Conservation (phyloP, 768 basidiomycete genomes). For the Antrodiella citrinella region DNA sequence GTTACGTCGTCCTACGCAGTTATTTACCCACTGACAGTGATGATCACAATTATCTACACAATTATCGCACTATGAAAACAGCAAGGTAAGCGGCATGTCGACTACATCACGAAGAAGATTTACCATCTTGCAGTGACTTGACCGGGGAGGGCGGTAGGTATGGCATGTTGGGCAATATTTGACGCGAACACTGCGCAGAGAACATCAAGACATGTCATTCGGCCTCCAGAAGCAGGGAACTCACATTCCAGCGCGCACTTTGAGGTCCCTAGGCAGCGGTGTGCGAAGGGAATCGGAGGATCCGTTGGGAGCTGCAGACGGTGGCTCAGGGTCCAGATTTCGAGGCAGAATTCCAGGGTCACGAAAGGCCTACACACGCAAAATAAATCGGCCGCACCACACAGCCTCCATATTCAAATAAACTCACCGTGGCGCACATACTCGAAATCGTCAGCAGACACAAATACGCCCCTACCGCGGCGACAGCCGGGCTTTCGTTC, state of each 20-base stretch:
- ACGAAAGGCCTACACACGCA: constrained; percentile 51
- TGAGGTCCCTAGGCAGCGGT: constrained; percentile 76
- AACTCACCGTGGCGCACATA: constrained; percentile 73
- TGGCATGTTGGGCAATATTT: constrained; percentile 94
- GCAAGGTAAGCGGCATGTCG: neutral
- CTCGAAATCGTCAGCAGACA: constrained; percentile 59
- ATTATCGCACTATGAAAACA: constrained; percentile 71
- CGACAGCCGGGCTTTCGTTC: constrained; percentile 63
- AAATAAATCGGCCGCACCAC: constrained; percentile 9
- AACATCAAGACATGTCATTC: neutral
- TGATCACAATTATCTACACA: constrained; percentile 96
- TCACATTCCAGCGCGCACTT: constrained; percentile 70
- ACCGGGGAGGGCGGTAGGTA: constrained; percentile 87
- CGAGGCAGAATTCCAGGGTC: constrained; percentile 90
- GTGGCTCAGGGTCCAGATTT: constrained; percentile 79
- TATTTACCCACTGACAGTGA: constrained; percentile 89
- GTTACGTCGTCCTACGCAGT: constrained; percentile 91
- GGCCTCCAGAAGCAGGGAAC: constrained; percentile 21
- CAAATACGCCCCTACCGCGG: constrained; percentile 56
- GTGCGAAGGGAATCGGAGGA: constrained; percentile 53
- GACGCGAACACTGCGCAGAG: constrained; percentile 60
- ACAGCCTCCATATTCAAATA: constrained; percentile 10
- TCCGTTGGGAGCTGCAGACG: constrained; percentile 54
- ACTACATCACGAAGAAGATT: constrained; percentile 16
- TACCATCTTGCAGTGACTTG: constrained; percentile 94